Conservation (phyloP, 2,329 filamentous ascomycete genomes). For the Cryphonectria naterciae region DNA sequence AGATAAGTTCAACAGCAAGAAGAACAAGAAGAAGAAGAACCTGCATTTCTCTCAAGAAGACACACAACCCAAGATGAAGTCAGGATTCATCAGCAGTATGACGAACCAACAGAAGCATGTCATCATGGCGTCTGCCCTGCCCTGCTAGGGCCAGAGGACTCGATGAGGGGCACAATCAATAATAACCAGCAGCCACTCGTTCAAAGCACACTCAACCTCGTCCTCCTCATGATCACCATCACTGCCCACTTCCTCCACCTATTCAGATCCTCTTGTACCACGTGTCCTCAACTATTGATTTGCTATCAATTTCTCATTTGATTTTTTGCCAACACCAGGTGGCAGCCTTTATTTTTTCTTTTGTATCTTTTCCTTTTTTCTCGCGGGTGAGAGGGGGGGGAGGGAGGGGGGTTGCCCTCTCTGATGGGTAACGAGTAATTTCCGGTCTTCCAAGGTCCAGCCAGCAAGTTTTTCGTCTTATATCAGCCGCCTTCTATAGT, state of each 20-base stretch:
- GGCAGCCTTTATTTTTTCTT: neutral
- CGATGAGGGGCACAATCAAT: slow-evolving; percentile 2
- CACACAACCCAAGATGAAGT: too few species aligned
- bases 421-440: neutral
- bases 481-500: neutral
- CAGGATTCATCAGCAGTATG: neutral
- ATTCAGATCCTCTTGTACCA: neutral
- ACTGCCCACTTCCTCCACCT: neutral
- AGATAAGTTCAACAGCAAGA: neutral
- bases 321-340: neutral
- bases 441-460: neutral
- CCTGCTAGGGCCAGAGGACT: neutral
- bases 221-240: neutral
- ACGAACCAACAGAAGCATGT: neutral
- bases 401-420: neutral
- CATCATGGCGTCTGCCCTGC: neutral
- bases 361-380: neutral
- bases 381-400: too few species aligned
- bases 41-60: too few species aligned
- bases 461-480: neutral
- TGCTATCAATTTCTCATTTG: neutral
- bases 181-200: neutral
- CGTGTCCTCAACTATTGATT: neutral
- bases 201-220: neutral
- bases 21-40: neutral